Percentiles rank a stretch among this genome's conserved stretches.
phyloP scores from a whole-genome alignment of 2,329 filamentous ascomycete species.

The Neobulgaria alba region DNA sequence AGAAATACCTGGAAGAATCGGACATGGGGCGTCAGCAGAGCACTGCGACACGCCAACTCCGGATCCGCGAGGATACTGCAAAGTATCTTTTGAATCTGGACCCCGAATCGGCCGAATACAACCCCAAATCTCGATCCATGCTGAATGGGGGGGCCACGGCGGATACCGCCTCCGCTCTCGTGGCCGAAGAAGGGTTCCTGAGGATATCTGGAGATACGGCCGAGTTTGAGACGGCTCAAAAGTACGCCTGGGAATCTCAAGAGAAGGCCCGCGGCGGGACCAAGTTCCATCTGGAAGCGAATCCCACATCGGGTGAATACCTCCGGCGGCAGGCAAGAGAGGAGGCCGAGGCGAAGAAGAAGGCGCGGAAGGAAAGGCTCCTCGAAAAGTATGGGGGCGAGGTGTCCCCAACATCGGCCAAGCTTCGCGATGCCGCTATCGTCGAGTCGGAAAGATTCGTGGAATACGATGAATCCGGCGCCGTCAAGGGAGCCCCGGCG shows the following conservation, averaged over 20 bases:
- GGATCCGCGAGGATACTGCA: conserved; percentile 91
- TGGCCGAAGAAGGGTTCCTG: conserved; percentile 90
- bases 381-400: conserved; percentile 75
- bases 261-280: conserved; percentile 72
- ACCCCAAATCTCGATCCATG: conserved; percentile 90
- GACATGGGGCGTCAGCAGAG: conserved; percentile 94
- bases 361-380: conserved; percentile 60
- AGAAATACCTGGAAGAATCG: conserved; percentile 85
- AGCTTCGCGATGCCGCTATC: conserved; percentile 58
- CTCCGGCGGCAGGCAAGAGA: conserved; percentile 71
- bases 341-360: conserved; percentile 60
- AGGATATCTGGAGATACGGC: conserved; percentile 81
- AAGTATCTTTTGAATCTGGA: conserved; percentile 95
- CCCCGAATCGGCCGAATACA: conserved; percentile 92
- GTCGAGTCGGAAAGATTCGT: conserved; percentile 79
- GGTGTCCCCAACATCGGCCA: conserved; percentile 48
- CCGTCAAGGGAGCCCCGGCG: conserved; percentile 80
- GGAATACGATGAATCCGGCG: conserved; percentile 86
- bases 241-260: conserved; percentile 92
- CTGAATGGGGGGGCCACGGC: conserved; percentile 74
- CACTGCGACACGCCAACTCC: conserved; percentile 81
- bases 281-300: conserved; percentile 84
- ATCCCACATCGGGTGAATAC: conserved; percentile 87
- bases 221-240: conserved; percentile 83
- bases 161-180: conserved; percentile 72